Evolutionary conservation across 106 monocot species (phyloP).

Genomic region (Alisma plantagoaquatica): DNA sequence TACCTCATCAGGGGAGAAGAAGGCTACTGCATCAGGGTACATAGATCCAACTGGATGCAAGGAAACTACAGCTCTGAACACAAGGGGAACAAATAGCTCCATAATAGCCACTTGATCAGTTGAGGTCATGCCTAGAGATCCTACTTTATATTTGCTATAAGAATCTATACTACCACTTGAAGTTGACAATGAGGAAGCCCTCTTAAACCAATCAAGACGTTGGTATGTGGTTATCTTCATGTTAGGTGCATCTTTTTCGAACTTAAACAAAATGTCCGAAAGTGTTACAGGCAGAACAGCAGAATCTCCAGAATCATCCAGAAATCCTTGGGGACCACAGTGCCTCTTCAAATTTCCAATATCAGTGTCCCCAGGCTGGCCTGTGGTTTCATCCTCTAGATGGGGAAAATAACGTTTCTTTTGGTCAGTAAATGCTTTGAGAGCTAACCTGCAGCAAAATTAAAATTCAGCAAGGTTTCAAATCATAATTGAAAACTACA

Average conservation of each 20-base stretch:
- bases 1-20: conserved; percentile 97
- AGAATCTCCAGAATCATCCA: conserved; percentile 11
- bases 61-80: conserved; percentile 83
- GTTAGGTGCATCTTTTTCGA: conserved; percentile 36
- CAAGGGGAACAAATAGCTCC: conserved; percentile 57
- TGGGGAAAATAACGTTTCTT: conserved; percentile 92
- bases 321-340: conserved; percentile 16
- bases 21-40: conserved; percentile 73
- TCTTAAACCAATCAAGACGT: conserved; percentile 80
- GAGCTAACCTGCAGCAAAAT: conserved; percentile 72
- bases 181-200: conserved; percentile 49
- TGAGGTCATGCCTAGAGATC: conserved; percentile 19
- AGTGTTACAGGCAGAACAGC: conserved; percentile 33
- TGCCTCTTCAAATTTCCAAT: conserved; percentile 38
- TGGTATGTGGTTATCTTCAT: conserved; percentile 54
- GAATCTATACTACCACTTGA: conserved; percentile 27
- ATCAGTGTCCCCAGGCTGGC: conserved; percentile 24
- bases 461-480: neutral
- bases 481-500: too few relatives aligned
- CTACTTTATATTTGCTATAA: conserved; percentile 22
- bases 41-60: conserved; percentile 89
- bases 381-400: conserved; percentile 55
- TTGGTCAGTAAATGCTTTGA: conserved; percentile 93
- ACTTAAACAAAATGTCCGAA: conserved; percentile 41
- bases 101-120: conserved; percentile 58